Conservation (phyloP, 2,329 filamentous ascomycete genomes). For the Fusarium luffae region DNA sequence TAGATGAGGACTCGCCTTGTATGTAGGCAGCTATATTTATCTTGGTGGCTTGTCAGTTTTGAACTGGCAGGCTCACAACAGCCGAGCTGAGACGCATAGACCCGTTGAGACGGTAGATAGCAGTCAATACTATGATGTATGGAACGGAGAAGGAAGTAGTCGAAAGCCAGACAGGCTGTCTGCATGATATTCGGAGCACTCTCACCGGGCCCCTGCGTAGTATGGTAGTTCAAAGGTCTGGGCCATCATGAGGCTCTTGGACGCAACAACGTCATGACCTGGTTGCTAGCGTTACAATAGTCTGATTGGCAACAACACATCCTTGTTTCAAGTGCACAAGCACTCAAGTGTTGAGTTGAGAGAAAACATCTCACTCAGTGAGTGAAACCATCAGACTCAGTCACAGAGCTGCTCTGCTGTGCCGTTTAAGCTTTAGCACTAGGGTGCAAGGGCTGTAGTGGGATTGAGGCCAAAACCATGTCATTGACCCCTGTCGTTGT, state of each 20-base stretch:
- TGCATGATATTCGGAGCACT: not conserved
- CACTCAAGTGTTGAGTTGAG: not conserved
- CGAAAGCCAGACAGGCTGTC: not conserved
- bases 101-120: slow-evolving; percentile 3
- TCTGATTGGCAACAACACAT: not conserved
- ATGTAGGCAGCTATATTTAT: slow-evolving; percentile 26
- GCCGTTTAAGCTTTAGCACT: slow-evolving; percentile 43
- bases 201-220: not conserved
- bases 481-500: slow-evolving; percentile 8
- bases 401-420: slow-evolving; percentile 11
- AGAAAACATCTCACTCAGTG: slow-evolving; percentile 1
- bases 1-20: not conserved
- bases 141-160: not conserved
- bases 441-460: slow-evolving; percentile 10
- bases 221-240: not conserved
- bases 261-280: not conserved
- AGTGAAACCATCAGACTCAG: slow-evolving; percentile 5
- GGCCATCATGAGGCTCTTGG: slow-evolving; percentile 1
- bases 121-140: not conserved
- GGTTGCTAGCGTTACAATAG: not conserved
- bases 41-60: slow-evolving; percentile 10
- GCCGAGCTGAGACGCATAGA: slow-evolving; percentile 13
- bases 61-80: slow-evolving; percentile 8
- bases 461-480: slow-evolving; percentile 13
- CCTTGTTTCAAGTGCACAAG: not conserved